Percentiles rank a stretch among this genome's conserved stretches.
phyloP scores from a whole-genome alignment of 345 rosid genomes.

The Eucalyptus lansdowneana region DNA sequence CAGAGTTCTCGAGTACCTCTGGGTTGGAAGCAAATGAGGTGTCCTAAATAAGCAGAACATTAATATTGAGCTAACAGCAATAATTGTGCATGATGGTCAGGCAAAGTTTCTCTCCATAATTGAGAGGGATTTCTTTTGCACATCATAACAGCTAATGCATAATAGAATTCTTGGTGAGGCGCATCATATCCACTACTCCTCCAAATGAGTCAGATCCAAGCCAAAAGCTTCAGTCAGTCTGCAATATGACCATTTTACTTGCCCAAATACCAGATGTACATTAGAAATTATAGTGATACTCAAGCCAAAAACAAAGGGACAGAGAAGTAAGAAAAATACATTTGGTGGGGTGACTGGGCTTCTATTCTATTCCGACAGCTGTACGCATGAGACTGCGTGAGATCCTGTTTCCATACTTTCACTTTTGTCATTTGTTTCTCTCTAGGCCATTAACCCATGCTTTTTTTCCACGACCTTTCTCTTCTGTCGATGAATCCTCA shows the following conservation, averaged over 20 bases:
- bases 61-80: not conserved
- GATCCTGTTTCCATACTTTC: not conserved
- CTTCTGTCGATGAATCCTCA: not conserved
- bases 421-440: constrained; percentile 1
- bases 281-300: not conserved
- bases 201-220: not conserved
- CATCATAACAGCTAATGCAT: not conserved
- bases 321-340: not conserved
- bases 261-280: not conserved
- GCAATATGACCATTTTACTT: not conserved
- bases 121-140: not conserved
- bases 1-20: not conserved
- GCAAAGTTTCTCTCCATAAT: not conserved
- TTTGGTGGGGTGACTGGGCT: not conserved
- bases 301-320: not conserved
- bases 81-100: not conserved
- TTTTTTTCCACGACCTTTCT: not conserved
- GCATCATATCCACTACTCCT: not conserved
- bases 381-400: not conserved
- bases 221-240: not conserved
- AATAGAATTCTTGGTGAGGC: not conserved
- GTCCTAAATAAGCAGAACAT: not conserved
- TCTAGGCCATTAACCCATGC: not conserved
- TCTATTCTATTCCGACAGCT: constrained; percentile 21
- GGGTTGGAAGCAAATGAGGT: not conserved